phyloP scores from a whole-genome alignment of 2,329 filamentous ascomycete species.

The Ambrosiella cleistominuta region DNA sequence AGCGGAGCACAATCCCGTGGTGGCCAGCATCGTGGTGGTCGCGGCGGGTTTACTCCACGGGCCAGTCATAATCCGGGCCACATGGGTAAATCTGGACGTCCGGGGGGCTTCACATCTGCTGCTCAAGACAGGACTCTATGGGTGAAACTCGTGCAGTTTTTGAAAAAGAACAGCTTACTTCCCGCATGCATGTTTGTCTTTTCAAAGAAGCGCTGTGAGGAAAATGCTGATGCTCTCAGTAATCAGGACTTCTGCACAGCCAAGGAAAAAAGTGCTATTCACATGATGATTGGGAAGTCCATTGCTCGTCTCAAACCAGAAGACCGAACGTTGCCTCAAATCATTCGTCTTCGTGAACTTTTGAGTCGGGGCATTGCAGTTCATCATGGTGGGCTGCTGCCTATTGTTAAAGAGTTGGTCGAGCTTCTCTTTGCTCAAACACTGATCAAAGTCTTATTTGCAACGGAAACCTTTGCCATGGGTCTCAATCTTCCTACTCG shows the following conservation, averaged over 20 bases:
- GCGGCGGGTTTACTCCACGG: constrained; percentile 33
- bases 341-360: constrained; percentile 70
- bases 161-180: constrained; percentile 71
- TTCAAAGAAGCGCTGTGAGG: constrained; percentile 92
- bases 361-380: constrained; percentile 82
- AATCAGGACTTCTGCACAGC: constrained; percentile 93
- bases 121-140: constrained; percentile 92
- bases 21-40: constrained; percentile 35
- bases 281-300: constrained; percentile 95
- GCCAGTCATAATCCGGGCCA: constrained; percentile 55
- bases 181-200: constrained; percentile 97
- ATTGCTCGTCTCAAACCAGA: constrained; percentile 80
- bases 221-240: constrained; percentile 86
- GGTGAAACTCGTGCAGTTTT: constrained; percentile 85
- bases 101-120: constrained; percentile 70
- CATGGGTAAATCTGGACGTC: constrained; percentile 73
- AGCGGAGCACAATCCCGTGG: constrained; percentile 16
- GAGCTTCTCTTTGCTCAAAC: constrained; percentile 93
- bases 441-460: constrained; percentile 89
- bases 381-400: constrained; percentile 83
- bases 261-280: constrained; percentile 84
- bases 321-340: constrained; percentile 79
- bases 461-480: constrained; percentile 98
- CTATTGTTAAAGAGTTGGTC: constrained; percentile 94
- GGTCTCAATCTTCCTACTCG: constrained; percentile 87